phyloP scores from a whole-genome alignment of 805 yeast genomes.

The Yarrowia yakushimensis region DNA sequence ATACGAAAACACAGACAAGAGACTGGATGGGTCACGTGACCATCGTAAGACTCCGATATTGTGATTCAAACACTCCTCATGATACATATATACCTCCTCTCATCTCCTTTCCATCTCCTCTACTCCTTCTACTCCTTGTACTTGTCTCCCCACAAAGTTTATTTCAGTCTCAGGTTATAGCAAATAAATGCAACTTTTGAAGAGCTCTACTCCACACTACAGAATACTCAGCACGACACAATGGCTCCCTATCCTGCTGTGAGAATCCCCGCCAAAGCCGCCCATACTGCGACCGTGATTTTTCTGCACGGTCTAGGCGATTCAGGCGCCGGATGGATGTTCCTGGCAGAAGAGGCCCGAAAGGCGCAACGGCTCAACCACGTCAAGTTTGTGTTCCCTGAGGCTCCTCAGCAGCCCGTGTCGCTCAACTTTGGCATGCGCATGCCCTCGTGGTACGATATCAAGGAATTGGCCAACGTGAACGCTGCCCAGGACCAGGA shows the following conservation, averaged over 20 bases:
- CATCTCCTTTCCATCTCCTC: background rate
- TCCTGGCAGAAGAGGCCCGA: constrained; percentile 61
- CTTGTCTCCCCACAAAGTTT: constrained; percentile 7
- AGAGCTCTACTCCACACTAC: background rate
- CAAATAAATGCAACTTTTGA: too few relatives aligned
- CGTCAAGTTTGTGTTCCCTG: constrained; percentile 79
- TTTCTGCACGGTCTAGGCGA: constrained; percentile 92
- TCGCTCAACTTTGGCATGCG: constrained; percentile 60
- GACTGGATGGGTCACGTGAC: too few relatives aligned
- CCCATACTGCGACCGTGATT: constrained; percentile 63
- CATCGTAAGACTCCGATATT: too few relatives aligned
- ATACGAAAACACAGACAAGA: too few relatives aligned
- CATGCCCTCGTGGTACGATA: constrained; percentile 89
- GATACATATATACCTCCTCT: too few relatives aligned
- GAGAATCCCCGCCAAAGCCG: constrained; percentile 40
- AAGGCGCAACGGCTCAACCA: constrained; percentile 46
- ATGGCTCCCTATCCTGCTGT: constrained; percentile 24
- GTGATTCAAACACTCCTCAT: too few relatives aligned
- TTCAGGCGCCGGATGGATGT: constrained; percentile 83
- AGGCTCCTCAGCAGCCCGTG: constrained; percentile 74
- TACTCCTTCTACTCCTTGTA: background rate
- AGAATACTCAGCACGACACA: background rate
- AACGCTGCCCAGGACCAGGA: constrained; percentile 36
- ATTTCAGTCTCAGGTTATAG: too few relatives aligned
- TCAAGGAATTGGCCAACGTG: constrained; percentile 43